Base-by-base conservation (phyloP, 495 filamentous ascomycete genomes). In the Schizothecium vesticola region DNA sequence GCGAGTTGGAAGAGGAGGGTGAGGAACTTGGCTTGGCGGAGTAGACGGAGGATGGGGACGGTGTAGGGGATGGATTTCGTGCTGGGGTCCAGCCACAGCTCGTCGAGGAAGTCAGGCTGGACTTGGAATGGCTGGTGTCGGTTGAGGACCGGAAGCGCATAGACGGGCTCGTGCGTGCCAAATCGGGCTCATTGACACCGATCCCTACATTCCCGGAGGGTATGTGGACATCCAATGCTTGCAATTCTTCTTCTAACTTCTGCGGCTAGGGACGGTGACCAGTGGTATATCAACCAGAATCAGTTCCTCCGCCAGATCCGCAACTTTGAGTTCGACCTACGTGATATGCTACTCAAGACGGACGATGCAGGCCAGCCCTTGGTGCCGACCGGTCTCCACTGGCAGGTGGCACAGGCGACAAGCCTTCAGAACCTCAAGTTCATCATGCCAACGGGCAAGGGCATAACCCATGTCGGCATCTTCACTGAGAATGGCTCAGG, bases 271-370 rank as follows among this genome's bases (percentile, higher is more conserved):
- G 8, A n/a, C 19, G 65, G 65, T 21, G 10, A 21, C 22, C 58
- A 72, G 3, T 86, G 73, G 67, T 80, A 80, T 60, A 72, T 89
- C 71, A 93, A 95, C 76, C 88, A 94, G 78, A 97, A 96, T 86
- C 96, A 97, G 80, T 97, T 97, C 84, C 96, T 91, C 85, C 92
- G 94, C 24, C 90, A 94, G 71, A 83, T 97, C 71, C 91, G 94
- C 74, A 97, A 98, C 80, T 90, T 98, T 70, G 83, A 91, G 67
- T 88, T 98, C 75, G 93, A 98, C 76, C 78, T 93, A 62, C 91
- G 87, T 1, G 76, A 73, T 6, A 84, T 92, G 59, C 82, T 86
- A 7, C 3, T n/a, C 1, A 24, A 5, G 11, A 76, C 82, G 25
- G 76, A 79, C 19, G 75, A 77, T 58, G 87, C 85, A 64, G 84